Conservation (phyloP, 2,329 filamentous ascomycete species). For the Chaetoscypha palmicola region DNA sequence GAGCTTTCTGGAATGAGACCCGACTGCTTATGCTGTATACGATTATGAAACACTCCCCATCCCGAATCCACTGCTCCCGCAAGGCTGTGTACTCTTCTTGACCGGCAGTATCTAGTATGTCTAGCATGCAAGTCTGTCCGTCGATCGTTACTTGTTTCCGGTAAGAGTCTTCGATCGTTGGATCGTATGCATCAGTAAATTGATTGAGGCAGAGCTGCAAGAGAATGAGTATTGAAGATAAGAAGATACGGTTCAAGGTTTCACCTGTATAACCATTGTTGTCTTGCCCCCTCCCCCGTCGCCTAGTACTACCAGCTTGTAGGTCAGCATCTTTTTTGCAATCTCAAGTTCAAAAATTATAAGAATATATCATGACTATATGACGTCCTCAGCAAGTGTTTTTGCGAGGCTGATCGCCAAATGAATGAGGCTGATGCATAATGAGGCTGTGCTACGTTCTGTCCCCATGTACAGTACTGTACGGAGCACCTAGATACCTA, state of each 20-base stretch:
- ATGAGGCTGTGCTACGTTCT: too few relatives aligned
- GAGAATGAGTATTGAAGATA: too few relatives aligned
- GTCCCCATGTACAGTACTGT: too few relatives aligned
- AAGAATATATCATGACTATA: too few relatives aligned
- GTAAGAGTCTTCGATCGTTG: slow-evolving; percentile 7
- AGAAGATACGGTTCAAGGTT: too few relatives aligned
- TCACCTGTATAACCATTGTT: slow-evolving; percentile 4
- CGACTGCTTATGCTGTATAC: slow-evolving; percentile 6
- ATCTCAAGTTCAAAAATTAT: too few relatives aligned
- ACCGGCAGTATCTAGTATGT: slow-evolving; percentile 7
- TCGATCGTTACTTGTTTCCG: slow-evolving; percentile 4
- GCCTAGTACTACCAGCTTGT: slow-evolving; percentile 5
- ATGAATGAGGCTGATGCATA: too few relatives aligned
- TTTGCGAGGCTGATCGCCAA: too few relatives aligned
- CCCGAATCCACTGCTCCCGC: slow-evolving; percentile 4
- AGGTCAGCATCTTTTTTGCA: too few relatives aligned
- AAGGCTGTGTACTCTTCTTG: slow-evolving; percentile 7
- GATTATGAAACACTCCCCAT: slow-evolving; percentile 2
- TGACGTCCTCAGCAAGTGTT: too few relatives aligned
- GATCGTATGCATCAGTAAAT: slow-evolving; percentile 5
- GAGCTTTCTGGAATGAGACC: neutral
- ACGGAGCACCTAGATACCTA: too few relatives aligned
- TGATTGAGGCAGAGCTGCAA: neutral
- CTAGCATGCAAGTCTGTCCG: slow-evolving; percentile 3
- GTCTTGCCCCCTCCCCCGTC: slow-evolving; percentile 7